Percentiles rank a stretch among this genome's conserved stretches.
Evolutionary conservation across 139 green algal genomes (phyloP).

Genomic region (Chlorella ohadii): DNA sequence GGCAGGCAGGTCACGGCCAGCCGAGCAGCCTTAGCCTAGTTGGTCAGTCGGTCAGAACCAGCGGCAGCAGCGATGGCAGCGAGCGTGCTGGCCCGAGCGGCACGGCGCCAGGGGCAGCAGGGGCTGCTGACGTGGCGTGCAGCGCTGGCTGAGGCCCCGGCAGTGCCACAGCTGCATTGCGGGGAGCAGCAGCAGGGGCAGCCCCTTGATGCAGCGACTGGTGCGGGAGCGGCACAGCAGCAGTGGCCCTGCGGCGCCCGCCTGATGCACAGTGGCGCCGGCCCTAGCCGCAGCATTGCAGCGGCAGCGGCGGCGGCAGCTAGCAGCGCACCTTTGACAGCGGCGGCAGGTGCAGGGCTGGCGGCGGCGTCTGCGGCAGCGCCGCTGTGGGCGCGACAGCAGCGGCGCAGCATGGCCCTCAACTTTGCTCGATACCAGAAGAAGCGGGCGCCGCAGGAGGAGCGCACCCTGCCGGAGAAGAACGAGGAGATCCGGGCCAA

Average conservation of each 20-base stretch:
- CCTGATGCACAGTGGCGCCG: not conserved
- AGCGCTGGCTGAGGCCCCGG: not conserved
- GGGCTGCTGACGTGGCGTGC: not conserved
- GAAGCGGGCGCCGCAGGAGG: not conserved
- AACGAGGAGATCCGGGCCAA: slow-evolving; percentile 39
- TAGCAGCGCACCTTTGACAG: no score
- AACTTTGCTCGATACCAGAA: not conserved
- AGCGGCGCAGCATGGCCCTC: not conserved
- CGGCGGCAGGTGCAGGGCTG: not conserved
- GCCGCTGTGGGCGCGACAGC: not conserved
- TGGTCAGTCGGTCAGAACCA: not conserved
- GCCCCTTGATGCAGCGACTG: not conserved
- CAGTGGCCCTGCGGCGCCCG: not conserved
- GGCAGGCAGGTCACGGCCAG: not conserved
- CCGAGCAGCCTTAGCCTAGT: not conserved
- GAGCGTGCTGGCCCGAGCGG: not conserved
- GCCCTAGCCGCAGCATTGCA: not conserved
- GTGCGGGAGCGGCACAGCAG: not conserved
- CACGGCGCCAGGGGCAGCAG: slow-evolving; percentile 6
- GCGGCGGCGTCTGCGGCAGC: not conserved
- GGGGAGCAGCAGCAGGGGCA: not conserved
- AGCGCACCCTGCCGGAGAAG: not conserved
- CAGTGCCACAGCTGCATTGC: not conserved
- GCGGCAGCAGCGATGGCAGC: slow-evolving; percentile 12
- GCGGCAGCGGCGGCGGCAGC: not conserved